Evolutionary conservation across 257 asterid genomes (phyloP), one percentile per base, ranked within the genome.

Genomic region (Knoxia roxburghii): DNA sequence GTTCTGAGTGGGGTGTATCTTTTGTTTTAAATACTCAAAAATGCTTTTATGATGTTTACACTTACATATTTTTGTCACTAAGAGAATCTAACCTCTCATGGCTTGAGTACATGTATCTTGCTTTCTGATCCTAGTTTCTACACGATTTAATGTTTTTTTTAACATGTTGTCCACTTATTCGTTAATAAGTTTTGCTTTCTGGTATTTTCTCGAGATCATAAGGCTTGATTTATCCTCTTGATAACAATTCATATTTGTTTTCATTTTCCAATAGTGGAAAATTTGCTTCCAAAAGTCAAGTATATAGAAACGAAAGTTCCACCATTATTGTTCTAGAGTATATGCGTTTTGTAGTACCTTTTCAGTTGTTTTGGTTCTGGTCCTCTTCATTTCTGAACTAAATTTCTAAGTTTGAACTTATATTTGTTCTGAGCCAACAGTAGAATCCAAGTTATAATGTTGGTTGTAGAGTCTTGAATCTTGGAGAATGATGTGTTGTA

Each of bases 1-100:
- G 99, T 84, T 90, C 97, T 45, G 97, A 94, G 74, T 94, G 99
- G 97, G 99, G 99, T 74, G 99, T 94, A 94, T 94, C 99, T 97
- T 94, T 69, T 62, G 20, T 54, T 60, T 55, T 18, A 14, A 64
- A 20, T n/a, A 45, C 7, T 40, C 5, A 0, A 45, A 27, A 27
- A 4, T 14, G 55, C 27, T 59, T 35, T 14, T 29, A 40, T 43
- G 40, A 64, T 45, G 21, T 32, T 56, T 64, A 45, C 23, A 21
- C 41, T 2, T 43, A 26, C 39, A 30, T 64, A 7, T 43, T 27
- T n/a, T 62, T 49, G 43, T 64, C 18, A 5, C 2, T 23, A 17
- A 23, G 20, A 40, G 37, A 21, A 61, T 27, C 32, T 14, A 17
- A 24, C 9, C 20, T 59, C 50, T n/a, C 65, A 6, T 2, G 30